phyloP scores from a whole-genome alignment of 2,329 filamentous ascomycete genomes.

The Nemania diffusa region DNA sequence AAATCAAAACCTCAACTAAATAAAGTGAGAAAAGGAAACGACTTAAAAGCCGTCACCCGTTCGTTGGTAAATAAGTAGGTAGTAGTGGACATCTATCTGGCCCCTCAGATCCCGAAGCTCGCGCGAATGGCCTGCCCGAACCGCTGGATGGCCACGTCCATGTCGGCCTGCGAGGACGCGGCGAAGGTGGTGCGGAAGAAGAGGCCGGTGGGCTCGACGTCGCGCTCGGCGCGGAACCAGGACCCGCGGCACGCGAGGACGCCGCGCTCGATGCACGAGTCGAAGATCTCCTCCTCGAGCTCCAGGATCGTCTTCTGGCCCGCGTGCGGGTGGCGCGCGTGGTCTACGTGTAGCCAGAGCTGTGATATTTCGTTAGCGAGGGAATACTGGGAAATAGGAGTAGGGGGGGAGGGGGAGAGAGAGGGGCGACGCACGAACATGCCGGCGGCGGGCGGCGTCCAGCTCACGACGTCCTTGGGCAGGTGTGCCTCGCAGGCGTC shows the following conservation, averaged over 20 bases:
- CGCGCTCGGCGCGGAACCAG: conserved; percentile 87
- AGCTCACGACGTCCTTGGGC: conserved; percentile 78
- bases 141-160: conserved; percentile 76
- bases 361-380: conserved; percentile 43
- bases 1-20: not conserved
- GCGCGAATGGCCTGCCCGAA: conserved; percentile 79
- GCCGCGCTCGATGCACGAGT: conserved; percentile 77
- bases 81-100: too few relatives aligned
- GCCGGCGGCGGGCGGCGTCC: conserved; percentile 82
- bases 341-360: conserved; percentile 79
- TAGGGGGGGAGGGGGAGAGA: not conserved
- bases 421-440: conserved; percentile 82
- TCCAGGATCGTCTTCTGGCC: conserved; percentile 63
- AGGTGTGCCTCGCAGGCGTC: conserved; percentile 82
- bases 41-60: not conserved
- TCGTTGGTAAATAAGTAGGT: not conserved
- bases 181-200: conserved; percentile 94
- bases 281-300: conserved; percentile 89
- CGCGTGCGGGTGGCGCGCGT: conserved; percentile 72
- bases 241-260: conserved; percentile 86
- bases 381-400: not conserved
- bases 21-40: not conserved
- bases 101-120: conserved; percentile 55
- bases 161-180: conserved; percentile 76
- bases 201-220: conserved; percentile 67